Base-by-base conservation (phyloP, 495 filamentous ascomycete genomes). In the Cenococcum geophilum region DNA sequence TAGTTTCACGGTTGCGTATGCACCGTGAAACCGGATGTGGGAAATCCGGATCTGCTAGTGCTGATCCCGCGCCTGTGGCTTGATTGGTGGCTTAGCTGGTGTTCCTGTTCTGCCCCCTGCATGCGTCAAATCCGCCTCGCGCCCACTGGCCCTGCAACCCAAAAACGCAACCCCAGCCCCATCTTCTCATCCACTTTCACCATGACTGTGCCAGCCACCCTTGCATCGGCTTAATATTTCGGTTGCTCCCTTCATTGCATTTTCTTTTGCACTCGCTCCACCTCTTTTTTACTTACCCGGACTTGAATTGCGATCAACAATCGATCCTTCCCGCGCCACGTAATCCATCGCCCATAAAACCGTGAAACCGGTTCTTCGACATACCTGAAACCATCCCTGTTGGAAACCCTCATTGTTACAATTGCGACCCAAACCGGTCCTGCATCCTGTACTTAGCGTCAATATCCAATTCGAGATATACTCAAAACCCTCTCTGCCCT, bases 311-410 rank as follows among this genome's bases (percentile, higher is more conserved):
- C 40, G 40, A 45, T 45, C 40, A 45, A 18, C 40, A 45, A 45
- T 45, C 40, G 18, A 14, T 4, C 40, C 18, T 45, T 45, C 12
- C 40, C 11, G 40, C 40, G 40, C 40, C 40, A 45, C 40, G 49
- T 52, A 18, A 52, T 6, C 49, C 9, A 8, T 27, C 20, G 9
- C 49, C 25, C 49, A 25, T 16, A 25, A 27, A 18, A 52, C 16
- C 22, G 49, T 52, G 49, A 52, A 52, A 52, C 49, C 12, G 40
- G 18, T 14, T 45, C 40, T 32, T 52, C 49, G 23, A 52, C 49
- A 9, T 1, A 25, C 49, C 22, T 27, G 49, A 52, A 52, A 52
- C 49, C 22, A 8, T 16, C 21, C 49, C 21, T 23, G 49, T 52
- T 52, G 49, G 49, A 52, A 12, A 51, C 48, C 23, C 48, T 51